Evolutionary conservation across 306 rosid species (phyloP).

Genomic region (Cucurbita moschata): DNA sequence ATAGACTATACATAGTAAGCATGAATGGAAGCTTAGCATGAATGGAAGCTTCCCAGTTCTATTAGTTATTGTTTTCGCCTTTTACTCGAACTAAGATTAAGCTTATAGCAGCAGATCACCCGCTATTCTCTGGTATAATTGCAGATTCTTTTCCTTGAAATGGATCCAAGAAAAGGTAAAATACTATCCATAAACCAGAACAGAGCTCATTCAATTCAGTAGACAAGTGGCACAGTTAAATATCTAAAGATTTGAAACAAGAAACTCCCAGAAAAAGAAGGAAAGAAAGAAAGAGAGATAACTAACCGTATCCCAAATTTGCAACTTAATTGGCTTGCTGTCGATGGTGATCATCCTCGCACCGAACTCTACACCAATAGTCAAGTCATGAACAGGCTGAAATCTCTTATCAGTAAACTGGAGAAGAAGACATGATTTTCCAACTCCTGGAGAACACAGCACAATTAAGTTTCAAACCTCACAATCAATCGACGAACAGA

Average conservation of each 20-base stretch:
- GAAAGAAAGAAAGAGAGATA: neutral
- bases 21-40: neutral
- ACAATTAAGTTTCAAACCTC: neutral
- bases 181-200: neutral
- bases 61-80: neutral
- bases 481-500: neutral
- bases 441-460: constrained; percentile 47
- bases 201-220: neutral
- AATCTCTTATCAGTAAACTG: constrained; percentile 96
- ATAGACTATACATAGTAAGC: neutral
- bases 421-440: constrained; percentile 92
- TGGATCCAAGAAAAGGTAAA: neutral
- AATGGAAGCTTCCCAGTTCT: neutral
- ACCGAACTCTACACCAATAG: constrained; percentile 96
- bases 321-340: constrained; percentile 81
- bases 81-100: neutral
- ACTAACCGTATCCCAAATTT: constrained; percentile 98
- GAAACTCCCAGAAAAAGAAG: neutral
- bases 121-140: neutral
- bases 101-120: neutral
- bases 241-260: neutral
- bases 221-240: neutral
- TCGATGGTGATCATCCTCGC: constrained; percentile 96
- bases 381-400: constrained; percentile 92
- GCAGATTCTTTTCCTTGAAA: neutral